A percentile compares a stretch with the other conserved stretches of the same genome.
Evolutionary conservation across 768 basidiomycete genomes (phyloP).

Genomic region (Mycena vulgaris): DNA sequence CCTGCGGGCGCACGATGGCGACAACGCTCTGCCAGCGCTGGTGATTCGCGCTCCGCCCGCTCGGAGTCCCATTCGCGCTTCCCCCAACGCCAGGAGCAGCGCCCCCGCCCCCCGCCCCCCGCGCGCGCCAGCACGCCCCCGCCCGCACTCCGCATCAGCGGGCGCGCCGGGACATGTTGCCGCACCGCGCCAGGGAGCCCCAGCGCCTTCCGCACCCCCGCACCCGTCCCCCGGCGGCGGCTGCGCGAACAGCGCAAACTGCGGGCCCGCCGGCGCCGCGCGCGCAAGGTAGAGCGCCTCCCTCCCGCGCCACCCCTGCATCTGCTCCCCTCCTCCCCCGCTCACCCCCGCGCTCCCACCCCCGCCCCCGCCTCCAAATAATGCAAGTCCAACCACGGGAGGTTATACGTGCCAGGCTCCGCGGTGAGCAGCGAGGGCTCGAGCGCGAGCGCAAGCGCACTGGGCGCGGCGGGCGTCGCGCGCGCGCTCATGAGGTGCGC

Average conservation of each 20-base stretch:
- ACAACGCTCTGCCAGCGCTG: slow-evolving; percentile 62
- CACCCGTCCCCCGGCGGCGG: not conserved
- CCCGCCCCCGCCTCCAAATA: slow-evolving; percentile 65
- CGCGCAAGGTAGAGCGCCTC: slow-evolving; percentile 59
- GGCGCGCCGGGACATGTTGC: slow-evolving; percentile 36
- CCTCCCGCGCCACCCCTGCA: slow-evolving; percentile 38
- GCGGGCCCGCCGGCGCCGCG: slow-evolving; percentile 36
- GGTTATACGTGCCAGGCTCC: slow-evolving; percentile 53
- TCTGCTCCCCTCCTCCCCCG: too few species aligned
- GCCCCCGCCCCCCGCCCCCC: not conserved
- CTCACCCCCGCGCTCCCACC: slow-evolving; percentile 29
- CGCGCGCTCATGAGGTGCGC: slow-evolving; percentile 37
- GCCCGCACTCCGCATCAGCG: slow-evolving; percentile 29
- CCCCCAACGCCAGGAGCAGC: not conserved
- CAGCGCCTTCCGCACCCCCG: slow-evolving; percentile 33
- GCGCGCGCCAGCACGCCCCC: slow-evolving; percentile 16
- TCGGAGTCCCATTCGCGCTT: slow-evolving; percentile 1
- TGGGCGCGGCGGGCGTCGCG: slow-evolving; percentile 31
- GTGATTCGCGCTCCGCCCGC: slow-evolving; percentile 42
- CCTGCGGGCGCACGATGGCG: slow-evolving; percentile 59
- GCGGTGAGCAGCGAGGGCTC: slow-evolving; percentile 28
- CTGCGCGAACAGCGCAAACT: slow-evolving; percentile 23
- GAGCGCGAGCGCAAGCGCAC: slow-evolving; percentile 26
- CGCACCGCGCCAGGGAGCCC: slow-evolving; percentile 37
- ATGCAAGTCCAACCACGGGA: slow-evolving; percentile 83